Evolutionary conservation across 148 eudicot genomes (phyloP), one percentile per base, ranked within the genome.

Genomic region (Silene conica): DNA sequence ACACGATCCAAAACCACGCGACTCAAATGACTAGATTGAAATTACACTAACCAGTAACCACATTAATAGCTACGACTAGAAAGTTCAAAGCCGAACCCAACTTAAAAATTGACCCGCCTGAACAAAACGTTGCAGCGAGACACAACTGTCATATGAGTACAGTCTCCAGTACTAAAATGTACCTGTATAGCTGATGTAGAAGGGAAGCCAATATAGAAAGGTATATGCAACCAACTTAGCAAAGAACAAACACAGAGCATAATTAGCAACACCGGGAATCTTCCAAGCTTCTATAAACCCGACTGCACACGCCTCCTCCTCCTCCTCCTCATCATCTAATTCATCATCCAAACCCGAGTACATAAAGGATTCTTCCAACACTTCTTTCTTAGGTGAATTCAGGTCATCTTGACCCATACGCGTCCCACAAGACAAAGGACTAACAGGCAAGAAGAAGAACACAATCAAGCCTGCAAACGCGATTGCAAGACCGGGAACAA

Each of bases 141-240:
- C 34, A 26, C 28, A 2, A 26, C 28, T 26, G 28, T 26, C 2
- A 1, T 26, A 26, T 31, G 34, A 31, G 34, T 31, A 31, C 34
- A 31, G 34, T 31, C 4, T 31, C 34, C 4, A 31, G 34, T 31
- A 31, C 34, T 1, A 11, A 50, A 0, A 63, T 67, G 22, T 87
- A 90, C 97, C 96, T 83, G 97, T 92, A 80, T 88, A 88, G 63
- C 84, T 92, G 80, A 92, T 85, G 87, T 92, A 92, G 83, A 90
- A 92, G 22, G 97, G 96, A 63, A 90, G 96, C 97, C 96, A 92
- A 69, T 92, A 90, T 63, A 92, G 77, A 73, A 92, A 92, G 6
- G 97, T 92, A 34, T 92, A 92, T 2, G 96, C 97, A 74, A 92
- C 97, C 85, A 92, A 77, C 70, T 92, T 92, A 22, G 97, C 92